A percentile compares a stretch with the other conserved stretches of the same genome.
phyloP scores from a whole-genome alignment of 805 yeast genomes.

The Lachancea fermentati region DNA sequence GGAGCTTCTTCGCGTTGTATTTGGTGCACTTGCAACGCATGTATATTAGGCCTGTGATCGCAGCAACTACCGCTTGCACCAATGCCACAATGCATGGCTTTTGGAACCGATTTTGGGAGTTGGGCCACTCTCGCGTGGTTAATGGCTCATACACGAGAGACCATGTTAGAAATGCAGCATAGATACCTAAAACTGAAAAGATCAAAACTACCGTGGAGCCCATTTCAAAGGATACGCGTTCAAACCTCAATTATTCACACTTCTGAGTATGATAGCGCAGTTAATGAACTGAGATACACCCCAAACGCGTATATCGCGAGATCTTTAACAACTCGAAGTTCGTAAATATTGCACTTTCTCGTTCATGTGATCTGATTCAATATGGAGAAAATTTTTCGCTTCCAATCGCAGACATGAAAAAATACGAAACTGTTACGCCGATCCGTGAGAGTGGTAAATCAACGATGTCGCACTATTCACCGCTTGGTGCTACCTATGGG shows the following conservation, averaged over 20 bases:
- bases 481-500: conserved; percentile 37
- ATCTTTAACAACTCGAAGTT: no score
- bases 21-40: conserved; percentile 34
- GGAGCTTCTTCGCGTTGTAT: conserved; percentile 32
- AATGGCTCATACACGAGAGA: conserved; percentile 87
- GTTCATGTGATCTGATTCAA: neutral
- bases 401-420: neutral
- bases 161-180: conserved; percentile 86
- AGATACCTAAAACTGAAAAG: conserved; percentile 56
- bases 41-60: conserved; percentile 59
- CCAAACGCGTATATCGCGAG: no score
- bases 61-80: conserved; percentile 70
- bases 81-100: conserved; percentile 76
- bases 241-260: no score
- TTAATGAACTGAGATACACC: no score
- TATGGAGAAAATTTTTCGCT: neutral
- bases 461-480: conserved; percentile 25
- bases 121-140: conserved; percentile 67
- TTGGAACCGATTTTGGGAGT: conserved; percentile 49
- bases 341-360: no score
- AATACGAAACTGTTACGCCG: neutral
- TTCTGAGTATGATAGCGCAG: no score
- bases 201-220: conserved; percentile 15
- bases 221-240: neutral
- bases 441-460: neutral